phyloP scores from a whole-genome alignment of 2,329 filamentous ascomycete species.

The Thelonectria olida region DNA sequence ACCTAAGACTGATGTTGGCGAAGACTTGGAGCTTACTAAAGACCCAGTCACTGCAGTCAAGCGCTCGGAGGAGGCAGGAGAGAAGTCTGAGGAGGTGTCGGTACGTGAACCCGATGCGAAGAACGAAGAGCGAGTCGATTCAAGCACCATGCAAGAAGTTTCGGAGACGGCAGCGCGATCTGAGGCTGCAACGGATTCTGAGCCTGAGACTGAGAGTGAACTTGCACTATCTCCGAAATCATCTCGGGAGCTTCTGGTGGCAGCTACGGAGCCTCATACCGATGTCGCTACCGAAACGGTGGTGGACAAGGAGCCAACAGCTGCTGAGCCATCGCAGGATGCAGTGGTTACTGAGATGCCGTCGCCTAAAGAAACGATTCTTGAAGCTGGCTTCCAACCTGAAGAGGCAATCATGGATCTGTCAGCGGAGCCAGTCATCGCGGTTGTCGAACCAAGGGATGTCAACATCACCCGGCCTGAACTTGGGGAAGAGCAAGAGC shows the following conservation, averaged over 20 bases:
- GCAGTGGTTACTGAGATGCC: background rate
- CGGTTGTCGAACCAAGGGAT: background rate
- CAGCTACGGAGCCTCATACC: background rate
- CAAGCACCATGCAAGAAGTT: background rate
- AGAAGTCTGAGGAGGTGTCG: background rate
- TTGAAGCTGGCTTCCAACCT: background rate
- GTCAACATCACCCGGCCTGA: background rate
- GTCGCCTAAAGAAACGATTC: background rate
- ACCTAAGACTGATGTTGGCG: background rate
- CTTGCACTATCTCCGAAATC: background rate
- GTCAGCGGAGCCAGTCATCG: background rate
- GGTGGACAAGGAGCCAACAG: background rate
- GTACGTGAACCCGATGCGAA: background rate
- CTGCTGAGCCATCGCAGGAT: background rate
- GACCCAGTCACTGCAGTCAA: background rate
- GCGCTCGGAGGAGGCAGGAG: background rate
- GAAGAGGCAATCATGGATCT: background rate
- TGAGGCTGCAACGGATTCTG: background rate
- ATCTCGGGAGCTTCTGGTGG: background rate
- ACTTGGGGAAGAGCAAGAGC: background rate
- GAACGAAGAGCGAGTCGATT: background rate
- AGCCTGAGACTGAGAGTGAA: background rate
- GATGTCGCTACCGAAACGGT: background rate
- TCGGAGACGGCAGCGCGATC: background rate
- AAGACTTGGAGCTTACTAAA: background rate